Conservation (phyloP, 768 basidiomycete species). For the Paxillus involutus region DNA sequence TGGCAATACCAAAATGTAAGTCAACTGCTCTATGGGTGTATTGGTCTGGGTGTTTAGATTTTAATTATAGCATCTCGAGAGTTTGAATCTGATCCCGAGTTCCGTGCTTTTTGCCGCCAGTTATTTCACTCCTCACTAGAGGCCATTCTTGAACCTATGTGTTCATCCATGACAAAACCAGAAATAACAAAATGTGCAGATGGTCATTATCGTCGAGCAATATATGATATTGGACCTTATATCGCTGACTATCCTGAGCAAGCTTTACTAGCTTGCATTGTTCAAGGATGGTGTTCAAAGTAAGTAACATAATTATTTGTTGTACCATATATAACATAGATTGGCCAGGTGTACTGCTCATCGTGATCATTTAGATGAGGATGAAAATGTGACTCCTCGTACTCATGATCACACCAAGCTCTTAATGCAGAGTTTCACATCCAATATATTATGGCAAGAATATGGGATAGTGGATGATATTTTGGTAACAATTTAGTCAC, state of each 20-base stretch:
- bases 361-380: too few relatives aligned
- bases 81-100: too few relatives aligned
- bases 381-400: too few relatives aligned
- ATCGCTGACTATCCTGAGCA: background rate
- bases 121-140: background rate
- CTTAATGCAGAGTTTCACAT: conserved; percentile 17
- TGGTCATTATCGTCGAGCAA: background rate
- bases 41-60: too few relatives aligned
- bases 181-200: background rate
- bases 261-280: background rate
- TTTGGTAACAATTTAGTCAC: conserved; percentile 20
- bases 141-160: background rate
- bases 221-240: background rate
- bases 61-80: too few relatives aligned
- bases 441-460: conserved; percentile 27
- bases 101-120: background rate
- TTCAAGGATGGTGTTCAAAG: too few relatives aligned
- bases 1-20: too few relatives aligned
- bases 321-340: too few relatives aligned
- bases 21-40: too few relatives aligned
- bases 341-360: too few relatives aligned
- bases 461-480: conserved; percentile 34
- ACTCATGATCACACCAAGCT: conserved; percentile 19
- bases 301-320: too few relatives aligned
- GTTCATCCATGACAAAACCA: background rate